These are phyloP conservation scores for Neostapfia colusana DNA, from an alignment of 176 grass and related monocot species.

Conservation along the genomic window DNA sequence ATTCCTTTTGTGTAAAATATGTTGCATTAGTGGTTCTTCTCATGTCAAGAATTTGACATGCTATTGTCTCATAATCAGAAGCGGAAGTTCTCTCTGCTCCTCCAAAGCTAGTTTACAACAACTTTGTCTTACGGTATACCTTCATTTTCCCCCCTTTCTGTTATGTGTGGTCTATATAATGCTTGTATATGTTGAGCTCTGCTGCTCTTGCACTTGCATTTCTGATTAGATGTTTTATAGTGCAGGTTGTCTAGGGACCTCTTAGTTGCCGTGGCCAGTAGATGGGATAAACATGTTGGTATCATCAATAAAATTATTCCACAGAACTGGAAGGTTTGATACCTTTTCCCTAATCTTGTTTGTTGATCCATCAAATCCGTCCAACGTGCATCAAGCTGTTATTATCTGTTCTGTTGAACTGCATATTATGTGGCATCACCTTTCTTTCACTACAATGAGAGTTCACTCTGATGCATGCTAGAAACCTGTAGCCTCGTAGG, in stretches of 20 bases:
- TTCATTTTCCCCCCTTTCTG: slow-evolving; percentile 21
- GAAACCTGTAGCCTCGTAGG: slow-evolving; percentile 6
- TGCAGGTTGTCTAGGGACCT: slow-evolving; percentile 72
- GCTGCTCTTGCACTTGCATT: slow-evolving; percentile 17
- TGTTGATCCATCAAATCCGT: slow-evolving; percentile 5
- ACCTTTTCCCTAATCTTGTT: slow-evolving; percentile 23
- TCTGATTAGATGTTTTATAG: slow-evolving; percentile 35
- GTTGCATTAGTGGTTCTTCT: background rate
- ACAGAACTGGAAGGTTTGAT: slow-evolving; percentile 83
- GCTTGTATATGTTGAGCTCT: slow-evolving; percentile 20
- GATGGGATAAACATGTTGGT: slow-evolving; percentile 81
- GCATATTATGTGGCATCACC: background rate
- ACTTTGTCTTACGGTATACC: slow-evolving; percentile 76
- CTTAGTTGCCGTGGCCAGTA: slow-evolving; percentile 67
- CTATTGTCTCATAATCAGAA: slow-evolving; percentile 51
- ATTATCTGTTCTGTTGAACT: background rate
- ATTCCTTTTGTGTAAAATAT: background rate
- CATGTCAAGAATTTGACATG: slow-evolving; percentile 12
- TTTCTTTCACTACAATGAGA: background rate
- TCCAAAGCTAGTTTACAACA: slow-evolving; percentile 92
- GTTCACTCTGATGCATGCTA: background rate
- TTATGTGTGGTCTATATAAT: slow-evolving; percentile 19
- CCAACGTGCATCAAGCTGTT: background rate
- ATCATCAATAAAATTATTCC: slow-evolving; percentile 89
- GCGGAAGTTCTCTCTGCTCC: slow-evolving; percentile 92